Percentiles rank a stretch among this genome's conserved stretches.
phyloP scores from a whole-genome alignment of 345 rosid species.

The Camelina hispida region DNA sequence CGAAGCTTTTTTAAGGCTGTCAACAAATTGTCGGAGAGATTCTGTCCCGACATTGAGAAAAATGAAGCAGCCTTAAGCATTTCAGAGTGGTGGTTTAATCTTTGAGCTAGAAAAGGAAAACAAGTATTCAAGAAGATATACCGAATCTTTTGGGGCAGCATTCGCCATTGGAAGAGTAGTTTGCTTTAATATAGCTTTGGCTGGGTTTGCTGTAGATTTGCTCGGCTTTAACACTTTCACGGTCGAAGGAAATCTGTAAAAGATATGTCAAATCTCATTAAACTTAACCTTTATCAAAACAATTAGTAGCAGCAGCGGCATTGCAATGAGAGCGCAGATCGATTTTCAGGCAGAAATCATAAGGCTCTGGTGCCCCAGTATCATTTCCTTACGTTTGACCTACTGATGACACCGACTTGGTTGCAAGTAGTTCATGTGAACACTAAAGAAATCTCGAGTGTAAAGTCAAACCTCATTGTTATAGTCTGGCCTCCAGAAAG shows the following conservation, averaged over 20 bases:
- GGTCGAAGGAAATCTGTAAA: slow-evolving; percentile 64
- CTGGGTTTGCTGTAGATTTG: slow-evolving; percentile 58
- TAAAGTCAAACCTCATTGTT: slow-evolving; percentile 20
- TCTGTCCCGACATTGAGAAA: slow-evolving; percentile 45
- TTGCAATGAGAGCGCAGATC: slow-evolving; percentile 14
- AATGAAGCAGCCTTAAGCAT: slow-evolving; percentile 2
- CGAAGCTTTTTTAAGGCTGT: slow-evolving; percentile 72
- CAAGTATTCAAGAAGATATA: slow-evolving; percentile 31
- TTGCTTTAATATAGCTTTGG: slow-evolving; percentile 59
- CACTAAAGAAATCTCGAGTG: not conserved
- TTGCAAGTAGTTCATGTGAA: slow-evolving; percentile 18
- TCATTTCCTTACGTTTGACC: not conserved
- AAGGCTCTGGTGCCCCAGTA: not conserved
- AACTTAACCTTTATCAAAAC: slow-evolving; percentile 11
- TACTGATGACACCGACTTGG: not conserved
- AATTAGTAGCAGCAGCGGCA: not conserved
- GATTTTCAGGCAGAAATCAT: not conserved
- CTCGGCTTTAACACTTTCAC: slow-evolving; percentile 46
- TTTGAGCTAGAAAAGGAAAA: slow-evolving; percentile 24
- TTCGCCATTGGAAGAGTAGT: slow-evolving; percentile 46
- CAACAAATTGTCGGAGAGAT: slow-evolving; percentile 60
- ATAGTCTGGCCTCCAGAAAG: slow-evolving; percentile 19
- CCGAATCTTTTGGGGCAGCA: slow-evolving; percentile 62
- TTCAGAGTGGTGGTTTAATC: not conserved
- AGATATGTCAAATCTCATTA: slow-evolving; percentile 7